Base-by-base conservation (phyloP, 352 stramenopile genomes). In the Elongisporangium senticosum region DNA sequence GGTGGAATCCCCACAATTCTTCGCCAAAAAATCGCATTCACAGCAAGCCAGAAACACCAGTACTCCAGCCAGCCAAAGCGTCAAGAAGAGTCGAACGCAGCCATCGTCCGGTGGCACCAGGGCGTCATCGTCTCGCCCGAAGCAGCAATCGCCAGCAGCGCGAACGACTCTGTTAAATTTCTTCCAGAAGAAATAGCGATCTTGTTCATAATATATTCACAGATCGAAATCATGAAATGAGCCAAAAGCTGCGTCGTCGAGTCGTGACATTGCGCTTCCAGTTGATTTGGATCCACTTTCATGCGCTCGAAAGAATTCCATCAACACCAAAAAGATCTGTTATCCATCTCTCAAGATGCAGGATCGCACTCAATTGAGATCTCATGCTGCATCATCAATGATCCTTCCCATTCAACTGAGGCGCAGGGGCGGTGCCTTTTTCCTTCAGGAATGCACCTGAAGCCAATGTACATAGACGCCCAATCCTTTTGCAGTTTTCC, bases 91-190 rank as follows among this genome's bases (percentile, higher is more conserved):
- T 33, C n/a, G 48, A 61, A 1, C 56, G 10, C 52, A 64, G 59
- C 40, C 49, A 53, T 13, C 19, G 23, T 26, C 23, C 23, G 23
- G 23, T 17, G 24, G 37, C 17, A 5, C 24, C 7, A 40, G 54
- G 7, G 50, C 63, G 17, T 58, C 57, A 64, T 43, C 65, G 51
- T n/a, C 61, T 61, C 17, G 20, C 24, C n/a, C 55, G 55, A 53
- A 55, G 47, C 56, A 52, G 13, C 49, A 56, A 50, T 50, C 48
- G 33, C 53, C 49, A 40, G 43, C 40, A 47, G 59, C 40, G 57
- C 56, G 28, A 58, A 68, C 20, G 14, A 83, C 75, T 2, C 48
- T 87, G 23, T 59, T 87, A 13, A 57, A 77, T n/a, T 83, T 85
- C 28, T 85, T 85, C 56, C 59, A 69, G 50, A 74, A 72, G 33